Conservation (phyloP, 176 grass and related monocot species). For the sorghum (Sorghum bicolor) region DNA sequence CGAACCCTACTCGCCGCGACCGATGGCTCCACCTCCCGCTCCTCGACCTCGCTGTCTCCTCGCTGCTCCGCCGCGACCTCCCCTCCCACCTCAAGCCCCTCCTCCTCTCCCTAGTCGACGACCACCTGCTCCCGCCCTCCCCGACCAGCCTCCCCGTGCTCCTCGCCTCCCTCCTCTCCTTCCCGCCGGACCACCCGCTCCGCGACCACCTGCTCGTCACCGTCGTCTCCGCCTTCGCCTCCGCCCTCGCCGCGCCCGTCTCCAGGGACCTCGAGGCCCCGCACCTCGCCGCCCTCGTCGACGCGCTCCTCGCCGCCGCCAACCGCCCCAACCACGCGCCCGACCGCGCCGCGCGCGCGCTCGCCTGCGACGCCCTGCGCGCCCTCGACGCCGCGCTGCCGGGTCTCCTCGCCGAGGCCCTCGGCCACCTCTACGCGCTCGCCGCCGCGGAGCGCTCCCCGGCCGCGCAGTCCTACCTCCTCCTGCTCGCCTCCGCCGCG, state of each 20-base stretch:
- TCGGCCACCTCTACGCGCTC: constrained; percentile 66
- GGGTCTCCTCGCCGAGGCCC: constrained; percentile 59
- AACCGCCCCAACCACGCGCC: constrained; percentile 80
- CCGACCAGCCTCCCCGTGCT: constrained; percentile 35
- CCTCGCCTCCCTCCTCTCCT: constrained; percentile 33
- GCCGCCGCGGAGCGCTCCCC: constrained; percentile 75
- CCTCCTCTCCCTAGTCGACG: constrained; percentile 57
- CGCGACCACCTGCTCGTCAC: constrained; percentile 65
- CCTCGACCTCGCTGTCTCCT: constrained; percentile 65
- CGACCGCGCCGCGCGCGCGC: constrained; percentile 70
- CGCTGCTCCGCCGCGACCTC: constrained; percentile 83
- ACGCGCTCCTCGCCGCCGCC: constrained; percentile 47
- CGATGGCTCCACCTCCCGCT: constrained; percentile 71
- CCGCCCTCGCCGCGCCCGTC: constrained; percentile 44
- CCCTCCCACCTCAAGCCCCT: constrained; percentile 48
- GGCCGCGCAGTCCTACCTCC: constrained; percentile 76
- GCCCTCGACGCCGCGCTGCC: constrained; percentile 66
- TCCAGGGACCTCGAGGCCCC: not conserved
- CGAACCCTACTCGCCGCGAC: constrained; percentile 31
- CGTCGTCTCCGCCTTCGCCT: constrained; percentile 66
- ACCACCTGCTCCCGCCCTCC: constrained; percentile 41
- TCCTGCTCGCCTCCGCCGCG: constrained; percentile 68
- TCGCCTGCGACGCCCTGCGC: constrained; percentile 80
- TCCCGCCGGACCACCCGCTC: constrained; percentile 46
- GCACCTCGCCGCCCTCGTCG: constrained; percentile 21